phyloP scores from a whole-genome alignment of 257 asterid genomes.

The Perilla frutescens region DNA sequence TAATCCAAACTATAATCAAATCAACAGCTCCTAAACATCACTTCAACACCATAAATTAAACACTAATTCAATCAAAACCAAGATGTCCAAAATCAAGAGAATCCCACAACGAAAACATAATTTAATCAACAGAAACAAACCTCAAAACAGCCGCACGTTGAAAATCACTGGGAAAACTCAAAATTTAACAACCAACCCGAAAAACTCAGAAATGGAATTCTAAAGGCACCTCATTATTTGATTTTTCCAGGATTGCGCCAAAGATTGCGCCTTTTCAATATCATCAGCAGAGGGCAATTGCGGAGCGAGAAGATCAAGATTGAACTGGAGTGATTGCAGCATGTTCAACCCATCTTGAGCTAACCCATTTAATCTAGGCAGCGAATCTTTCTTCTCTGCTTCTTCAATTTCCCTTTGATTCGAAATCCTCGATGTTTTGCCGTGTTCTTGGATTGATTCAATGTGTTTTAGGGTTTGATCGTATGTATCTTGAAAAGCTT shows the following conservation, averaged over 20 bases:
- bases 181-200: not conserved
- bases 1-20: not conserved
- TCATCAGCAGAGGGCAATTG: conserved; percentile 74
- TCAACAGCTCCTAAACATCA: not conserved
- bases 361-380: conserved; percentile 85
- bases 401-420: conserved; percentile 36
- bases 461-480: conserved; percentile 52
- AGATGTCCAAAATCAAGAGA: not conserved
- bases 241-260: conserved; percentile 72
- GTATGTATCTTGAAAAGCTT: conserved; percentile 58
- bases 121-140: not conserved
- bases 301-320: conserved; percentile 91
- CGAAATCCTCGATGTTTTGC: conserved; percentile 55
- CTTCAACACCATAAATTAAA: not conserved
- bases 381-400: conserved; percentile 59
- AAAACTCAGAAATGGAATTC: not conserved
- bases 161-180: not conserved
- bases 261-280: conserved; percentile 63
- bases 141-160: conserved; percentile 7
- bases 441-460: conserved; percentile 66
- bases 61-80: conserved; percentile 13
- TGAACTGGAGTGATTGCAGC: conserved; percentile 77
- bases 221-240: conserved; percentile 66
- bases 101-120: conserved; percentile 2
- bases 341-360: conserved; percentile 81